phyloP scores from a whole-genome alignment of 2,329 filamentous ascomycete genomes.

The Colletotrichum destructivum region DNA sequence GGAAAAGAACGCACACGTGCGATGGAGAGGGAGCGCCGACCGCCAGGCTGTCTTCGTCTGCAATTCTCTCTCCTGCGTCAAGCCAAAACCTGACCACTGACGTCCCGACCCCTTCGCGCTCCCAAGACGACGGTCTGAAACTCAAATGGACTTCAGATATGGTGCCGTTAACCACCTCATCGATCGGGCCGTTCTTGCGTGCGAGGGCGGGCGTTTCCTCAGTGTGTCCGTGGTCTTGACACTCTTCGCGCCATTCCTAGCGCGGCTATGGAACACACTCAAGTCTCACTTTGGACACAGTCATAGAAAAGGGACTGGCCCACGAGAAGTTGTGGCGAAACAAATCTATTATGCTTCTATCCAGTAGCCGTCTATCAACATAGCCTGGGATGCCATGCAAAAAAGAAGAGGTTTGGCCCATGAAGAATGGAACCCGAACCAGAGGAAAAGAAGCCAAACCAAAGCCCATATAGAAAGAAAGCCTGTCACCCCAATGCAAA shows the following conservation, averaged over 20 bases:
- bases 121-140: conserved; percentile 12
- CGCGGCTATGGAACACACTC: too few relatives aligned
- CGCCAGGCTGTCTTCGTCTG: too few relatives aligned
- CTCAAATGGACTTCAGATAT: neutral
- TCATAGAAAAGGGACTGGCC: neutral
- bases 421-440: neutral
- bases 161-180: neutral
- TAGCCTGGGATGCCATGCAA: conserved; percentile 35
- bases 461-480: conserved; percentile 12
- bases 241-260: too few relatives aligned
- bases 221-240: neutral
- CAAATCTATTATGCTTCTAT: conserved; percentile 40
- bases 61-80: too few relatives aligned
- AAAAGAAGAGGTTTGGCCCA: conserved; percentile 1
- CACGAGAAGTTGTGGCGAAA: conserved; percentile 6
- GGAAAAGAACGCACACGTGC: too few relatives aligned
- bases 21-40: too few relatives aligned
- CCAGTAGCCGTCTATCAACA: conserved; percentile 36
- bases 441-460: neutral
- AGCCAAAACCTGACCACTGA: too few relatives aligned
- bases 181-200: conserved; percentile 12
- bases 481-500: conserved; percentile 26
- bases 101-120: too few relatives aligned
- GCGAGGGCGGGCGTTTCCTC: conserved; percentile 23
- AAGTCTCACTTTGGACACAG: too few relatives aligned